Evolutionary conservation across 1,139 yeast genomes (phyloP).

Genomic region (Yamadazyma spencermartinsiae): DNA sequence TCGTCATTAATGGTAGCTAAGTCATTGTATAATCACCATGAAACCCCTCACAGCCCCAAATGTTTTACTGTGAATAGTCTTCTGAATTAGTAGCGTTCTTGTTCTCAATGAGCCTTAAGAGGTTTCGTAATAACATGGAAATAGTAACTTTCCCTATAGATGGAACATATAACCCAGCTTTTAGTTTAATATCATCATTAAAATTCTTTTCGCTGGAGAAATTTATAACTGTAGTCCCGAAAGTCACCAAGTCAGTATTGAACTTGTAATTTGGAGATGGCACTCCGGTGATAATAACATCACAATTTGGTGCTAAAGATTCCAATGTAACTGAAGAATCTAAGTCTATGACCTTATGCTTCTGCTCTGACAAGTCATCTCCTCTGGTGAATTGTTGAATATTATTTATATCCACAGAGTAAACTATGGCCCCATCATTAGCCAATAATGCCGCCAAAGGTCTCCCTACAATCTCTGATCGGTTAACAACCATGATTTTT

Average conservation of each 20-base stretch:
- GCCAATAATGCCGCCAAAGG: conserved; percentile 95
- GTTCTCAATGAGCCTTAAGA: conserved; percentile 77
- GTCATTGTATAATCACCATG: too few species aligned
- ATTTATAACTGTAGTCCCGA: conserved; percentile 90
- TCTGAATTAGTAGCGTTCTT: conserved; percentile 21
- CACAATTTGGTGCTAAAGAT: conserved; percentile 72
- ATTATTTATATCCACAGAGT: conserved; percentile 84
- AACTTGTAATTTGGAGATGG: conserved; percentile 82
- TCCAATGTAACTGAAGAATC: conserved; percentile 51
- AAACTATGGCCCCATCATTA: conserved; percentile 95
- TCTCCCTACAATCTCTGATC: conserved; percentile 96
- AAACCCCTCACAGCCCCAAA: too few species aligned
- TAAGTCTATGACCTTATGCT: conserved; percentile 81
- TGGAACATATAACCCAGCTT: conserved; percentile 91
- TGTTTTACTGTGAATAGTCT: too few species aligned
- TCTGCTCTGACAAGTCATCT: conserved; percentile 76
- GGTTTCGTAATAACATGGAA: conserved; percentile 86
- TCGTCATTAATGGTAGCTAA: too few species aligned
- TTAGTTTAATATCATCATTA: conserved; percentile 71
- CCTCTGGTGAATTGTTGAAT: conserved; percentile 93
- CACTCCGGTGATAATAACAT: conserved; percentile 93
- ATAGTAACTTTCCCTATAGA: conserved; percentile 96
- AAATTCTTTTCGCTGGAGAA: conserved; percentile 90
- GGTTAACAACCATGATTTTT: conserved; percentile 83
- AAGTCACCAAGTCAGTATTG: conserved; percentile 74